Evolutionary conservation across 192 early-diverging fungal genomes (phyloP), one percentile per base, ranked within the genome.

Genomic region (Coemansia furcata): DNA sequence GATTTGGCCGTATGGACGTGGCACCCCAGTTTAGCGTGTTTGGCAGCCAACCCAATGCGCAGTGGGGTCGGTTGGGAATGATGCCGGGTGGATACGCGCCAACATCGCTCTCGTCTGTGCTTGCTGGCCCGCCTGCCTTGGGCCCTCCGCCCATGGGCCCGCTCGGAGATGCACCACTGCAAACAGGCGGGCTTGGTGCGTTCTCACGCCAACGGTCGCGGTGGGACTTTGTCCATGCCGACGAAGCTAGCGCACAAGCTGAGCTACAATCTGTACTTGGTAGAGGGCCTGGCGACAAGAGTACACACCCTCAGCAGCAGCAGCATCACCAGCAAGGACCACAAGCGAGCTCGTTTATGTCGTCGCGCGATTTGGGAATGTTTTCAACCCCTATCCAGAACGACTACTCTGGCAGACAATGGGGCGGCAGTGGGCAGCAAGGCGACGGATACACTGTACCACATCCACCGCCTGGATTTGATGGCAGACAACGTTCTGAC

Each of bases 211-310:
- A 68, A 65, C 66, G 68, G 37, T 73, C 73, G 14, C 73, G 73
- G 37, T 81, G 78, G 78, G 73, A 72, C 38, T 76, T 73, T 73
- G 73, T 71, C 0, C 70, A 65, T 43, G 67, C 67, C 14, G 78
- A 81, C 39, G 78, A 76, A 54, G 70, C 73, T 14, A 81, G 73
- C 30, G 78, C 78, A 0, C 78, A 81, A 54, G 78, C 78, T 32
- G 78, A 81, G 78, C 65, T 81, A 7, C 78, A 81, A 58, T 76
- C 70, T 2, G 78, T 81, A 14, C 71, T 81, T 64, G 73, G 73
- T 0, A 67, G 78, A 40, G 58, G 67, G 9, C 10, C 49, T n/a
- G 57, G 62, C 33, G 33, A 32, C 4, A 39, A 17, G 32, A 42
- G n/a, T 9, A 23, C 8, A 10, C 21, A 38, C 2, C 4, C 14